phyloP scores from a whole-genome alignment of 495 filamentous ascomycete genomes.

The Trichodelitschia bisporula region DNA sequence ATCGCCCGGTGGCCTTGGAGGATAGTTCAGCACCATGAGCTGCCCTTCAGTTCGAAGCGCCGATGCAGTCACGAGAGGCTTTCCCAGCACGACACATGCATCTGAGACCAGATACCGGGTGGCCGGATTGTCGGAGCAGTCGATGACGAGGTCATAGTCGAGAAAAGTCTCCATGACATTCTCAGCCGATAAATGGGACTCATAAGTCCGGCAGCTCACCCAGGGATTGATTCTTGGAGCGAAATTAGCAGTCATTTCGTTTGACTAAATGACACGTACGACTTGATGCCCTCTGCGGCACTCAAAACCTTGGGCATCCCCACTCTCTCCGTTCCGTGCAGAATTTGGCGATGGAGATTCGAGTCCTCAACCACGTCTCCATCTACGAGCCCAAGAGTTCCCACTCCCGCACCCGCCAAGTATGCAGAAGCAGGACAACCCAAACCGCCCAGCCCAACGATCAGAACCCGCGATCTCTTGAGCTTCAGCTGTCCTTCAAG shows the following conservation, averaged over 20 bases:
- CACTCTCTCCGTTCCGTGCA: constrained; percentile 43
- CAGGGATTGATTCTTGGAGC: constrained; percentile 40
- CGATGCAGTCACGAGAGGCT: constrained; percentile 69
- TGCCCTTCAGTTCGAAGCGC: constrained; percentile 74
- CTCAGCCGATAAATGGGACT: constrained; percentile 32
- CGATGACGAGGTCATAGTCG: constrained; percentile 61
- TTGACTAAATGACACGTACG: too few relatives aligned
- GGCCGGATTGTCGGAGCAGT: constrained; percentile 83
- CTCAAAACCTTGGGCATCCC: constrained; percentile 67
- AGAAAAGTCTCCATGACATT: constrained; percentile 38
- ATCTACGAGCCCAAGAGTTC: constrained; percentile 64
- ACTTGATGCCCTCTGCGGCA: constrained; percentile 37
- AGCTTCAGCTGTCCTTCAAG: constrained; percentile 60
- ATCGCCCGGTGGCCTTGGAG: constrained; percentile 26
- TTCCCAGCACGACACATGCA: constrained; percentile 50
- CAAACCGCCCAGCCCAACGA: constrained; percentile 81
- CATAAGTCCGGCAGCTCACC: constrained; percentile 34
- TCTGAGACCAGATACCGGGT: constrained; percentile 88
- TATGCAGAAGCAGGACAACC: constrained; percentile 85
- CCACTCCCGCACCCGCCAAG: constrained; percentile 66
- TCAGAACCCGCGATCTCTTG: constrained; percentile 40
- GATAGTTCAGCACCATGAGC: constrained; percentile 58
- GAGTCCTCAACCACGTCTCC: constrained; percentile 70
- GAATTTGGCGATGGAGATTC: constrained; percentile 82
- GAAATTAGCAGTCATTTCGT: too few relatives aligned